Evolutionary conservation across 257 asterid genomes (phyloP), one percentile per base, ranked within the genome.

Genomic region (Capsicum baccatum): DNA sequence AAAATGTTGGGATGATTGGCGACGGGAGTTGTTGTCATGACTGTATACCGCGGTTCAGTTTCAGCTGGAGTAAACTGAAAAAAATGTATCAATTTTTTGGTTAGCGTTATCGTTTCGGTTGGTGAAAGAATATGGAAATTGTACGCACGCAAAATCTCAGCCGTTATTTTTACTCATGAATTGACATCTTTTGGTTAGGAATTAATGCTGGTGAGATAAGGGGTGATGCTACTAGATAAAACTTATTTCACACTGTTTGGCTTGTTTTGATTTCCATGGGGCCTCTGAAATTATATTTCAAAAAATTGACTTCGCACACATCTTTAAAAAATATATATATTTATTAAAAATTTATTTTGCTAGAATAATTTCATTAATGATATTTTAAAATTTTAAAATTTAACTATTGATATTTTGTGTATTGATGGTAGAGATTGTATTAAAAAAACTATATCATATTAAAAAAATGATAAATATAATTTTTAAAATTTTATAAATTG

Each of bases 1-100:
- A 81, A 81, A 63, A 81, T 47, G 9, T 9, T 62, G 17, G 84
- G 81, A 76, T 52, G 81, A 35, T 76, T 76, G 8, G 63, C 64
- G 44, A 76, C 26, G 63, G 81, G 50, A 16, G 81, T 26, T n/a
- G 58, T 19, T 74, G 81, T 54, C 81, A 76, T 76, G 81, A 54
- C 48, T 54, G 21, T 11, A 0, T 44, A 50, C 21, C 13, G 35
- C 67, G 67, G 37, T 62, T 62, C 64, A 6, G 3, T 52, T 5
- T 76, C 48, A 52, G 26, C 81, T 14, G 78, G 54, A 69, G 13
- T 16, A 15, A 37, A 44, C 62, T 14, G 62, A 21, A 16, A 76
- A 76, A 76, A 76, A 52, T 52, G 42, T 39, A 54, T 78, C 81
- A 54, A 19, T 19, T 9, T 21, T 74, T 14, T 19, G 2, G 26